A percentile compares a stretch with the other conserved stretches of the same genome.
Evolutionary conservation across 805 yeast species (phyloP).

Genomic region (Kluyveromyces siamensis): DNA sequence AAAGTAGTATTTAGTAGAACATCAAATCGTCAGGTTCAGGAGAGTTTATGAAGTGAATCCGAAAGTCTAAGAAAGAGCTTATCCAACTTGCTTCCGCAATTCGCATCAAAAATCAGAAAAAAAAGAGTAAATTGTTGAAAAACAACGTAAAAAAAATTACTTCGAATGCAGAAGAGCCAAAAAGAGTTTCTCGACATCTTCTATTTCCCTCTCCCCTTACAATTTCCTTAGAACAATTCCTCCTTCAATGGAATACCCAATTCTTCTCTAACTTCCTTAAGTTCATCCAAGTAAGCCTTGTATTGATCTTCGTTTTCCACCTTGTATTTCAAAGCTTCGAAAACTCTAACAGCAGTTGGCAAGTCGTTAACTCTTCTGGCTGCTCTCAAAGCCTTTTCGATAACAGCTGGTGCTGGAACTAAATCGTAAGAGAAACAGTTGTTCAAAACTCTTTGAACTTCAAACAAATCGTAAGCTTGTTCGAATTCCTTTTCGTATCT

Average conservation of each 20-base stretch:
- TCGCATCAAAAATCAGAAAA: not conserved
- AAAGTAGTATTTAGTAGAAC: not conserved
- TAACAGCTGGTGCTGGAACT: slow-evolving; percentile 95
- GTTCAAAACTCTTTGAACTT: slow-evolving; percentile 90
- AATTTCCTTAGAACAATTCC: slow-evolving; percentile 53
- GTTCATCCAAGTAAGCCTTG: slow-evolving; percentile 90
- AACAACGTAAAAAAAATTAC: slow-evolving; percentile 1
- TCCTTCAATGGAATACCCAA: slow-evolving; percentile 90
- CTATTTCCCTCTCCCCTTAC: not conserved
- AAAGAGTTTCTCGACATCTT: not conserved
- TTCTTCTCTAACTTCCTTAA: slow-evolving; percentile 84
- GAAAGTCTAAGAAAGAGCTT: not conserved
- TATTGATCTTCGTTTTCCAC: slow-evolving; percentile 92
- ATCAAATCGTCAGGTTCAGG: not conserved
- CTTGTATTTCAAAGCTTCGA: slow-evolving; percentile 93
- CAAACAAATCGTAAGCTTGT: slow-evolving; percentile 80
- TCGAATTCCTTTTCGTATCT: slow-evolving; percentile 95
- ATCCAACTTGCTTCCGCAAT: not conserved
- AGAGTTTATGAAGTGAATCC: not conserved
- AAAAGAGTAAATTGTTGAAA: not conserved
- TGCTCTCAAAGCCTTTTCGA: slow-evolving; percentile 93
- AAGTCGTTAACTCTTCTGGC: slow-evolving; percentile 98
- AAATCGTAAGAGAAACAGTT: slow-evolving; percentile 97
- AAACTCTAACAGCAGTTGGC: slow-evolving; percentile 97
- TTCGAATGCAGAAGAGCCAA: not conserved